Conservation (phyloP, 192 early-diverging fungal genomes). For the Backusella sp. region DNA sequence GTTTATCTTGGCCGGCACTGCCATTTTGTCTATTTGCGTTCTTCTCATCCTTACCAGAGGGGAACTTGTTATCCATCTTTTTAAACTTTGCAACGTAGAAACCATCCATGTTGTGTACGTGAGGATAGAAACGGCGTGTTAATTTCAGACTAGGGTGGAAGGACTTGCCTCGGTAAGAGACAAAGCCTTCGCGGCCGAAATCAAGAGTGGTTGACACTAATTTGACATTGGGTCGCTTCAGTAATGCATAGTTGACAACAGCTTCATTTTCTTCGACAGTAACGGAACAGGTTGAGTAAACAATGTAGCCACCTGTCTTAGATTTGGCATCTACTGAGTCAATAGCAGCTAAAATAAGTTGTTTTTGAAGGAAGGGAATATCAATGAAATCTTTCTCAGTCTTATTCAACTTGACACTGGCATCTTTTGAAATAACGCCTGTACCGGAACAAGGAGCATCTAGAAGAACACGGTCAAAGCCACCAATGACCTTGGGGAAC, state of each 20-base stretch:
- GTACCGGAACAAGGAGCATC: constrained; percentile 99
- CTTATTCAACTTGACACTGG: constrained; percentile 95
- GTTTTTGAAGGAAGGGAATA: constrained; percentile 92
- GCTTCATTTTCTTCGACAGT: constrained; percentile 98
- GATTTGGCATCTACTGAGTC: constrained; percentile 94
- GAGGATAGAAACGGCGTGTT: constrained; percentile 93
- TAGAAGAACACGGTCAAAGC: constrained; percentile 94
- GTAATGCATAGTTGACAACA: constrained; percentile 93
- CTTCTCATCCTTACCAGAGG: constrained; percentile 45
- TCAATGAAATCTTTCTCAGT: constrained; percentile 88
- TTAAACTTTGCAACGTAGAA: constrained; percentile 99
- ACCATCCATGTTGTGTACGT: constrained; percentile 99
- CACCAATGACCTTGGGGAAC: constrained; percentile 95
- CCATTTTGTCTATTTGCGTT: constrained; percentile 40
- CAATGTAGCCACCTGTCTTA: constrained; percentile 92
- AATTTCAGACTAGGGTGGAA: constrained; percentile 84
- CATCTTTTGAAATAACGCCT: constrained; percentile 98
- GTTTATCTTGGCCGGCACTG: constrained; percentile 24
- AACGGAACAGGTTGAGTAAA: constrained; percentile 99
- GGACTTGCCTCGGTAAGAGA: constrained; percentile 76
- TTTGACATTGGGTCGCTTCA: constrained; percentile 92
- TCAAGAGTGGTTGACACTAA: constrained; percentile 87
- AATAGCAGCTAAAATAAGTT: constrained; percentile 95
- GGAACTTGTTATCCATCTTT: constrained; percentile 86
- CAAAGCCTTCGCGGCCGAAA: constrained; percentile 94